A percentile compares a stretch with the other conserved stretches of the same genome.
phyloP scores from a whole-genome alignment of 495 filamentous ascomycete species.

The Penicillium soppii region DNA sequence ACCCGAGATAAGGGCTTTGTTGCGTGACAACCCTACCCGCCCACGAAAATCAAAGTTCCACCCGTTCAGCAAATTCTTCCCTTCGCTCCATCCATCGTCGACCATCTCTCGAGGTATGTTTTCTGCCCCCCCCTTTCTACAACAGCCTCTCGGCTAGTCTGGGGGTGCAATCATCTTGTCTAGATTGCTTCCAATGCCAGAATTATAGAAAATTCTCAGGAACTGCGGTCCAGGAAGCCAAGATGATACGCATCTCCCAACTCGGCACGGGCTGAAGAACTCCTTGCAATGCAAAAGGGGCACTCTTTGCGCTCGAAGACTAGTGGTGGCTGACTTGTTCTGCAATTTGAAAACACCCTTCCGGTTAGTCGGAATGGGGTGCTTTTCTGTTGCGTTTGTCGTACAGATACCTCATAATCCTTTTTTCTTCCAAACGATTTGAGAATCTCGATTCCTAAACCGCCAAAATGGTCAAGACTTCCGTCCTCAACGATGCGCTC shows the following conservation, averaged over 20 bases:
- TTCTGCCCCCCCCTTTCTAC: constrained; percentile 18
- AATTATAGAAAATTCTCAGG: constrained; percentile 12
- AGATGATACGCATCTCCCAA: constrained; percentile 73
- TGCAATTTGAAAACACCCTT: constrained; percentile 17
- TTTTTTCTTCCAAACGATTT: constrained; percentile 54
- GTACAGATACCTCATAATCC: constrained; percentile 75
- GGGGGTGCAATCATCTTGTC: constrained; percentile 45
- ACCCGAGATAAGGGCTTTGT: constrained; percentile 29
- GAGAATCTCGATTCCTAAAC: constrained; percentile 74
- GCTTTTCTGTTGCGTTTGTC: constrained; percentile 11
- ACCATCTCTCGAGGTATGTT: constrained; percentile 49
- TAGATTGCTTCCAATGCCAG: constrained; percentile 4
- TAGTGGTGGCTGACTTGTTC: constrained; percentile 75
- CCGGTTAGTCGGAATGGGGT: background rate
- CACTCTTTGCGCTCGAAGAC: constrained; percentile 91
- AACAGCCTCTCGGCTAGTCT: constrained; percentile 51
- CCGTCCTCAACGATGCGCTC: constrained; percentile 97
- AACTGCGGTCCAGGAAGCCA: constrained; percentile 12
- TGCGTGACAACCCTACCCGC: constrained; percentile 27
- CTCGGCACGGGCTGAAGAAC: constrained; percentile 89
- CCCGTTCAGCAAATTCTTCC: constrained; percentile 1
- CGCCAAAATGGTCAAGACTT: constrained; percentile 96
- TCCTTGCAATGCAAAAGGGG: constrained; percentile 68
- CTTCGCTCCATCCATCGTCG: constrained; percentile 26
- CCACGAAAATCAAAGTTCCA: constrained; percentile 33